Percentiles rank a stretch among this genome's conserved stretches.
Conservation (phyloP, 139 green algal species). For the Nannochloris sp. region DNA sequence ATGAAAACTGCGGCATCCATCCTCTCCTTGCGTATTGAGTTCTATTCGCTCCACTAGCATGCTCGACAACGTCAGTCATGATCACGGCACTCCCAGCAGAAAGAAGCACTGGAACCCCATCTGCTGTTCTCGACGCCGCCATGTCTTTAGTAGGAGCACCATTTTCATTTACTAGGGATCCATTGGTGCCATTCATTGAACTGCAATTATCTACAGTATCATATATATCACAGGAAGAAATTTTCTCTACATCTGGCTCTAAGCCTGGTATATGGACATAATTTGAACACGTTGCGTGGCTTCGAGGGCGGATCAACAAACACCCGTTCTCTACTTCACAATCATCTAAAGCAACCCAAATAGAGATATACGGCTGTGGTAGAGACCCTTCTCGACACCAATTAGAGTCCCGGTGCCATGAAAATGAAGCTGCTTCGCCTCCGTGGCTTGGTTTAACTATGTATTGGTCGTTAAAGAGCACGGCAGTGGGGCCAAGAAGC, state of each 20-base stretch:
- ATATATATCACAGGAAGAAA: background rate
- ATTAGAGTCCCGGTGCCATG: slow-evolving; percentile 29
- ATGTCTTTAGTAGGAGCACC: too few relatives aligned
- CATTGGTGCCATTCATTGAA: too few relatives aligned
- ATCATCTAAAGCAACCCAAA: slow-evolving; percentile 32
- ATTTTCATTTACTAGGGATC: too few relatives aligned
- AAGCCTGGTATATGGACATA: background rate
- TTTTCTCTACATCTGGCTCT: background rate
- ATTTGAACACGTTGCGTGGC: background rate
- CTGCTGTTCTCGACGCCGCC: too few relatives aligned
- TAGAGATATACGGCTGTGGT: background rate
- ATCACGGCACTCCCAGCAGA: slow-evolving; percentile 17
- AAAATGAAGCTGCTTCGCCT: slow-evolving; percentile 6
- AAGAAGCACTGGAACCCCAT: too few relatives aligned
- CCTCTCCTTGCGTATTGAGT: slow-evolving; percentile 10
- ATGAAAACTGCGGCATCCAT: slow-evolving; percentile 40
- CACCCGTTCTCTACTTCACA: slow-evolving; percentile 13
- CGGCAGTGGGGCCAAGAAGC: background rate
- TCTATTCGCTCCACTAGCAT: slow-evolving; percentile 27
- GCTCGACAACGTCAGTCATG: slow-evolving; percentile 14
- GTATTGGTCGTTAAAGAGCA: slow-evolving; percentile 26
- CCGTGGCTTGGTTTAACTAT: slow-evolving; percentile 27
- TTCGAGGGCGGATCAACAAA: slow-evolving; percentile 13
- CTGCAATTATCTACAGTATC: too few relatives aligned
- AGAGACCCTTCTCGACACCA: slow-evolving; percentile 9